phyloP scores from a whole-genome alignment of 192 early-diverging fungal genomes.

The Backusella mclennaniae region DNA sequence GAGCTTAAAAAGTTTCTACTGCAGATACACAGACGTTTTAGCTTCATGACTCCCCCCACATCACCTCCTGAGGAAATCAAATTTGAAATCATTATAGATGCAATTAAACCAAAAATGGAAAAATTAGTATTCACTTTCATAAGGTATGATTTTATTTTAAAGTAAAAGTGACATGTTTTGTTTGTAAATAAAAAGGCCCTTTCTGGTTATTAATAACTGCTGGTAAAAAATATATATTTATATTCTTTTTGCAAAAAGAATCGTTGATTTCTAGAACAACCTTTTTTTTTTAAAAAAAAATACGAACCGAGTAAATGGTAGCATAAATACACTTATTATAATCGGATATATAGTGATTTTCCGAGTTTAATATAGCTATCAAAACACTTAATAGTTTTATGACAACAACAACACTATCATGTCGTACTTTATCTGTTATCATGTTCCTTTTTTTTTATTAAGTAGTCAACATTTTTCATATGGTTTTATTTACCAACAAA shows the following conservation, averaged over 20 bases:
- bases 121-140: background rate
- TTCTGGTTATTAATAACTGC: background rate
- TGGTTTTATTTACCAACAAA: too few relatives aligned
- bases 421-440: too few relatives aligned
- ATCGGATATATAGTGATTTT: background rate
- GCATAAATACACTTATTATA: background rate
- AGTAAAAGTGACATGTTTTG: slow-evolving; percentile 1
- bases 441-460: background rate
- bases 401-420: too few relatives aligned
- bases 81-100: background rate
- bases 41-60: background rate
- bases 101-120: slow-evolving; percentile 10
- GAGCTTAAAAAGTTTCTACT: slow-evolving; percentile 7
- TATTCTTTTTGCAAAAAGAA: background rate
- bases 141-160: background rate
- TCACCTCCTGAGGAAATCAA: background rate
- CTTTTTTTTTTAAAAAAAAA: background rate
- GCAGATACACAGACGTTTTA: background rate
- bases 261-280: background rate
- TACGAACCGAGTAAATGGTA: background rate
- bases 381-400: background rate
- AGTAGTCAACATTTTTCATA: too few relatives aligned
- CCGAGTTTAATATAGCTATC: background rate
- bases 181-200: background rate
- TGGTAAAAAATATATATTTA: background rate